Base-by-base conservation (phyloP, 2,329 filamentous ascomycete genomes). In the Neocatenulostroma microsporum region DNA sequence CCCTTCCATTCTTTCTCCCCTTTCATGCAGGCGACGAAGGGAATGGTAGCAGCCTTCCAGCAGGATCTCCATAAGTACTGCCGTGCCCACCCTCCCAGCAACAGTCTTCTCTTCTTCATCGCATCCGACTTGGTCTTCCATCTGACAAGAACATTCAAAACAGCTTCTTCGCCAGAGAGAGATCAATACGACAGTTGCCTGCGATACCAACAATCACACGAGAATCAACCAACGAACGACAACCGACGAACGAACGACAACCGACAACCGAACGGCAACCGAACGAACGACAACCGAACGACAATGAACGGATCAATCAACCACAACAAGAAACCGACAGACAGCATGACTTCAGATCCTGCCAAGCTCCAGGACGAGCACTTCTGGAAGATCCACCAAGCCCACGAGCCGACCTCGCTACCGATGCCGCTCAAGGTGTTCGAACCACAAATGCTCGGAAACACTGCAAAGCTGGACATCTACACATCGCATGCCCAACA, bases 41-140 rank as follows among this genome's bases (percentile, higher is more conserved):
- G n/a, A n/a, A n/a, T n/a, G n/a, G n/a, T n/a, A n/a, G n/a, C n/a
- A n/a, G n/a, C n/a, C n/a, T n/a, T n/a, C n/a, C n/a, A n/a, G n/a
- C n/a, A n/a, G n/a, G n/a, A n/a, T n/a, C n/a, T n/a, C n/a, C n/a
- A 30, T 30, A 30, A 30, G 28, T 30, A 30, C 28, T 17, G 28
- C 7, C 7, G n/a, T 15, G 5, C n/a, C 19, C 28, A 11, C n/a
- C n/a, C 13, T 4, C 9, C 28, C 9, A 15, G 6, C 4, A 17
- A 8, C 11, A 14, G 13, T 12, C 12, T 30, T n/a, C n/a, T 18
- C 12, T 30, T 30, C 28, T 18, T 15, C 28, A 30, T 30, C 28
- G 15, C 28, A 30, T 15, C 15, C 28, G 12, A 17, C 28, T 30
- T 17, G 28, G 12, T 30, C 28, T 8, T 30, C 28, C 23, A n/a